These are phyloP conservation scores for Pedinophyceae sp. DNA, from an alignment of 139 green algal genomes.

Conservation along the genomic window DNA sequence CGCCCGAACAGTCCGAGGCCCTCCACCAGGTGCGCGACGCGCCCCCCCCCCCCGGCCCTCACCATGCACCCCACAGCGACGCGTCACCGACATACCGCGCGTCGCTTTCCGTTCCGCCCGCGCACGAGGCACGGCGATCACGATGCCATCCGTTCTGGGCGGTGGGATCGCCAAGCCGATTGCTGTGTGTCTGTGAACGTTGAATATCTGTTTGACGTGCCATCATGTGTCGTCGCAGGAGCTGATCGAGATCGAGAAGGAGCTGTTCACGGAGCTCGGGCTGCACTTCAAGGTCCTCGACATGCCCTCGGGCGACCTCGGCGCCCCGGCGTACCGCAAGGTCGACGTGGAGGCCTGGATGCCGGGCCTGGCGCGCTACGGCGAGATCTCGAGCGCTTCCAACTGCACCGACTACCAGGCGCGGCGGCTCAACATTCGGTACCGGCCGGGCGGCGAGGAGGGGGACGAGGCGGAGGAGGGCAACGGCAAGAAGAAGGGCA, in stretches of 20 bases:
- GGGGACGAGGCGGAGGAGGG: slow-evolving; percentile 6
- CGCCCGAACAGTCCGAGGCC: slow-evolving; percentile 69
- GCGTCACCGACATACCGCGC: no score
- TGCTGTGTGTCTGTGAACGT: no score
- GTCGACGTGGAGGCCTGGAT: slow-evolving; percentile 98
- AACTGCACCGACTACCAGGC: slow-evolving; percentile 99
- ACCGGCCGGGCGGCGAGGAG: slow-evolving; percentile 14
- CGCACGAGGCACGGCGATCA: no score
- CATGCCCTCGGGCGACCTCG: slow-evolving; percentile 90
- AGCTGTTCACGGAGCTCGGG: slow-evolving; percentile 80
- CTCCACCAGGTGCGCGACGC: no score
- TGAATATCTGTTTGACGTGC: no score
- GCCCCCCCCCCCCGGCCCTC: no score
- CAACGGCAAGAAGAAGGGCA: slow-evolving; percentile 30
- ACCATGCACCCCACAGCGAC: no score
- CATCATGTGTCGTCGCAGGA: no score
- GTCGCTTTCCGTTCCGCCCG: no score
- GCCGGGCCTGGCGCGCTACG: slow-evolving; percentile 83
- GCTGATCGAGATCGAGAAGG: slow-evolving; percentile 55
- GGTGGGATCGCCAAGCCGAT: no score
- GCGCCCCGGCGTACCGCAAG: slow-evolving; percentile 90
- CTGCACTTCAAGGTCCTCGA: slow-evolving; percentile 96
- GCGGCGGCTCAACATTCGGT: slow-evolving; percentile 80
- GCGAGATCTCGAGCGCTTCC: slow-evolving; percentile 84
- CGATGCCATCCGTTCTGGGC: no score